These are phyloP conservation scores for Fusarium concolor DNA, from an alignment of 2,329 filamentous ascomycete species.

Conservation along the genomic window DNA sequence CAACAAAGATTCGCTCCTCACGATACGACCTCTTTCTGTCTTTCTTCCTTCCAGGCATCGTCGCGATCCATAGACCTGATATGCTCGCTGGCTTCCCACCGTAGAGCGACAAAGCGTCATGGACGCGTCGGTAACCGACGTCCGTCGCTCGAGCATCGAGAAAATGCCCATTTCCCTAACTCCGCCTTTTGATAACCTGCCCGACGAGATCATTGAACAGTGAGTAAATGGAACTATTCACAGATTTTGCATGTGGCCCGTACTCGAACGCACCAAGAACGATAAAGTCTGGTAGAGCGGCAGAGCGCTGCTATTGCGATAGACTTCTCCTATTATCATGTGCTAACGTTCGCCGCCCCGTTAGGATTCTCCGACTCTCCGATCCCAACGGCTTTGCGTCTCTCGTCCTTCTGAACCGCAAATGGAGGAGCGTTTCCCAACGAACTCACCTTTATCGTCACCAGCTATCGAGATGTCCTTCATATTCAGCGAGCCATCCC, in stretches of 20 bases:
- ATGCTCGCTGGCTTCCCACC: slow-evolving; percentile 39
- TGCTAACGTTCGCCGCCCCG: slow-evolving; percentile 31
- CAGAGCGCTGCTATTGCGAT: neutral
- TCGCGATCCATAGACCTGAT: slow-evolving; percentile 30
- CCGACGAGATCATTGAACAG: slow-evolving; percentile 78
- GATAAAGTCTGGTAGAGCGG: neutral
- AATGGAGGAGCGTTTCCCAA: slow-evolving; percentile 74
- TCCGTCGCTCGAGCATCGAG: slow-evolving; percentile 51
- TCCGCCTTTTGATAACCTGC: slow-evolving; percentile 66
- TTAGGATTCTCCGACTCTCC: slow-evolving; percentile 69
- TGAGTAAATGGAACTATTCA: slow-evolving; percentile 53
- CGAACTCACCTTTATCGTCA: slow-evolving; percentile 71
- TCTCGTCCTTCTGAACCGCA: slow-evolving; percentile 71
- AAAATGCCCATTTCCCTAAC: slow-evolving; percentile 48
- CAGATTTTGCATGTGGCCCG: neutral
- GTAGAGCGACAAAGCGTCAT: slow-evolving; percentile 48
- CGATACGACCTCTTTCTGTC: neutral
- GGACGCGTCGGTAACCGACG: slow-evolving; percentile 46
- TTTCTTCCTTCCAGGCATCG: neutral
- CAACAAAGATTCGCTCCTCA: slow-evolving; percentile 11
- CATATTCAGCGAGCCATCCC: slow-evolving; percentile 65
- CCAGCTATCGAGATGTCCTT: slow-evolving; percentile 71
- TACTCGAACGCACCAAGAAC: neutral
- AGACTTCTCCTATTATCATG: slow-evolving; percentile 1
- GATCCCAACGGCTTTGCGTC: slow-evolving; percentile 75